phyloP scores from a whole-genome alignment of 257 asterid species.

The Linderniella brevidens region DNA sequence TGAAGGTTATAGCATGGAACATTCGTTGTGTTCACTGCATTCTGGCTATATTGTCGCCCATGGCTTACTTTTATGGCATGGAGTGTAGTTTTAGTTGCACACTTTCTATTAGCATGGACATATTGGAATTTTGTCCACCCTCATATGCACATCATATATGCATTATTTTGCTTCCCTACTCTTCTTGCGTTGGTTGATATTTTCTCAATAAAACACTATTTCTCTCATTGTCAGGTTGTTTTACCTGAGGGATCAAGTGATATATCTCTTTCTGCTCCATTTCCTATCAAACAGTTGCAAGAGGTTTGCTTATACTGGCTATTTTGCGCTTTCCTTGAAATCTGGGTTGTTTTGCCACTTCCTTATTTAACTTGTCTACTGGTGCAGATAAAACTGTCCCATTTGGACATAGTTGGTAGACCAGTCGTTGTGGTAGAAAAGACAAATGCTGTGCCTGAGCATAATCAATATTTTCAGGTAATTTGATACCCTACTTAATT shows the following conservation, averaged over 20 bases:
- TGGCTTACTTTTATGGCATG: no score
- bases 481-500: constrained; percentile 1
- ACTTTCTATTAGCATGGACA: no score
- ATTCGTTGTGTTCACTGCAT: no score
- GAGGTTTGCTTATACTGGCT: constrained; percentile 41
- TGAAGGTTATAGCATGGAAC: no score
- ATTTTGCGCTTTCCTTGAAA: not conserved
- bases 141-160: not conserved
- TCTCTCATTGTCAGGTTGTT: constrained; percentile 37
- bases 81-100: no score
- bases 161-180: not conserved
- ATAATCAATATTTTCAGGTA: constrained; percentile 86
- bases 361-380: constrained; percentile 16
- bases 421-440: constrained; percentile 77
- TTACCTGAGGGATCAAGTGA: constrained; percentile 91
- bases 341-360: not conserved
- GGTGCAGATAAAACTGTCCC: constrained; percentile 64
- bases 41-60: no score
- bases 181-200: not conserved
- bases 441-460: constrained; percentile 82
- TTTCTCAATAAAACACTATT: not conserved
- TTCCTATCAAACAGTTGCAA: constrained; percentile 42
- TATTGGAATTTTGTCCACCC: no score
- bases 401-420: constrained; percentile 85
- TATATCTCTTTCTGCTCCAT: constrained; percentile 47